A percentile compares a stretch with the other conserved stretches of the same genome.
phyloP scores from a whole-genome alignment of 164 flowering plant genomes.

The Amborella trichopoda region DNA sequence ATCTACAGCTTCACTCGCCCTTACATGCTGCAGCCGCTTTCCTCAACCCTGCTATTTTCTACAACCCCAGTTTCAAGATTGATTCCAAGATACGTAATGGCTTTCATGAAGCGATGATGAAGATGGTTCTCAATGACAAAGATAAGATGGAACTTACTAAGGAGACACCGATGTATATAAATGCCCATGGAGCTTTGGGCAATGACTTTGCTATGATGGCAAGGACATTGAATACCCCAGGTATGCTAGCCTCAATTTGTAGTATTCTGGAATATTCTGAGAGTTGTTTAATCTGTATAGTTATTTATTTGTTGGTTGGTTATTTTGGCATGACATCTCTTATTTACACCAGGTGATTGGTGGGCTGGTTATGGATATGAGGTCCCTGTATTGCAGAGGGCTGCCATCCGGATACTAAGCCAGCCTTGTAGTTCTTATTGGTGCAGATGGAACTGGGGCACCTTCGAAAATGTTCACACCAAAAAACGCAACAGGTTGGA shows the following conservation, averaged over 20 bases:
- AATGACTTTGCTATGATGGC: constrained; percentile 61
- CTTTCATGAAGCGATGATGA: constrained; percentile 63
- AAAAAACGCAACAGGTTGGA: constrained; percentile 40
- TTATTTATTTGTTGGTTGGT: too few relatives aligned
- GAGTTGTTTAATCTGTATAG: too few relatives aligned
- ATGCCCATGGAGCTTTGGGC: constrained; percentile 58
- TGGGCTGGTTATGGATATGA: constrained; percentile 77
- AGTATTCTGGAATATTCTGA: too few relatives aligned
- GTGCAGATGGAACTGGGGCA: constrained; percentile 71
- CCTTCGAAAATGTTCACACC: constrained; percentile 35
- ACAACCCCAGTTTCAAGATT: constrained; percentile 33
- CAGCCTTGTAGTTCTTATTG: constrained; percentile 68
- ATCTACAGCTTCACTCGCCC: constrained; percentile 38
- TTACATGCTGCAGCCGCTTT: constrained; percentile 57
- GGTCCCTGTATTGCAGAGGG: constrained; percentile 48
- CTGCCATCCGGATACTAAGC: constrained; percentile 48
- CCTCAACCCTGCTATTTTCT: constrained; percentile 58
- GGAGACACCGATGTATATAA: constrained; percentile 53
- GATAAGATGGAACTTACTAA: constrained; percentile 50
- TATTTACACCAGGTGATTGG: constrained; percentile 47
- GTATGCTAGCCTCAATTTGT: too few relatives aligned
- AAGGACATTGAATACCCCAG: constrained; percentile 57
- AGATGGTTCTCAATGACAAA: constrained; percentile 34
- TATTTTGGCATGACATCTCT: background rate
- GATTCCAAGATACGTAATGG: constrained; percentile 54